Evolutionary conservation across 2,329 filamentous ascomycete genomes (phyloP).

Genomic region (Orbilia brochopaga): DNA sequence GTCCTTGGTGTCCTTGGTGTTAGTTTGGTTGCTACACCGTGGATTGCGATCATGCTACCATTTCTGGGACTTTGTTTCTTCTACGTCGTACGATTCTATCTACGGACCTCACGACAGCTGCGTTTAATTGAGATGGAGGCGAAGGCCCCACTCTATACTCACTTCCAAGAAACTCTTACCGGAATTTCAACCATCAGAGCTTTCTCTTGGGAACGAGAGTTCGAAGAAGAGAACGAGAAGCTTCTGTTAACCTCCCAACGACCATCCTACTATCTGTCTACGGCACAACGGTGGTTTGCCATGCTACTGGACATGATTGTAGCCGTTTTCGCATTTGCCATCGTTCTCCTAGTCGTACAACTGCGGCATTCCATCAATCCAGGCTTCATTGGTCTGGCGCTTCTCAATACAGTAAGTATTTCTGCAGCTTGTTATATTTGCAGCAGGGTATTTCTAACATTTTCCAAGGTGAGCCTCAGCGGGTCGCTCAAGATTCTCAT

Average conservation of each 20-base stretch:
- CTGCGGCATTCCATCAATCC: conserved; percentile 56
- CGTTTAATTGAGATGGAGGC: conserved; percentile 60
- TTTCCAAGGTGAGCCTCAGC: conserved; percentile 51
- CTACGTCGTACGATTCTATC: conserved; percentile 58
- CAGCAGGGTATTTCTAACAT: not conserved
- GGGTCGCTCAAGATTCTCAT: conserved; percentile 55
- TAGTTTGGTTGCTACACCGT: conserved; percentile 42
- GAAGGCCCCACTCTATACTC: conserved; percentile 59
- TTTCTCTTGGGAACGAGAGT: conserved; percentile 46
- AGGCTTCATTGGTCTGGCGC: conserved; percentile 56
- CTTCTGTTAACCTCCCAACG: conserved; percentile 57
- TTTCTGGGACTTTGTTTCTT: conserved; percentile 54
- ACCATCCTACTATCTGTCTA: conserved; percentile 57
- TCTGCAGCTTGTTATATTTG: conserved; percentile 8
- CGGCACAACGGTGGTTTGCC: conserved; percentile 58
- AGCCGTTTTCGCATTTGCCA: conserved; percentile 57
- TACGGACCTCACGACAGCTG: conserved; percentile 60
- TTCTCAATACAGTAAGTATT: conserved; percentile 56
- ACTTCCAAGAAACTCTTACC: conserved; percentile 56
- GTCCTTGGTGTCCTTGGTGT: conserved; percentile 27
- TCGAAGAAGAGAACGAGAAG: conserved; percentile 35
- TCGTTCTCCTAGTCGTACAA: conserved; percentile 58
- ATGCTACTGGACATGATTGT: conserved; percentile 59
- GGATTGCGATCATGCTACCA: conserved; percentile 55
- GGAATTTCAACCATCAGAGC: conserved; percentile 53